Percentiles rank a stretch among this genome's conserved stretches.
Conservation (phyloP, 164 flowering plant species). For the Taxillus chinensis region DNA sequence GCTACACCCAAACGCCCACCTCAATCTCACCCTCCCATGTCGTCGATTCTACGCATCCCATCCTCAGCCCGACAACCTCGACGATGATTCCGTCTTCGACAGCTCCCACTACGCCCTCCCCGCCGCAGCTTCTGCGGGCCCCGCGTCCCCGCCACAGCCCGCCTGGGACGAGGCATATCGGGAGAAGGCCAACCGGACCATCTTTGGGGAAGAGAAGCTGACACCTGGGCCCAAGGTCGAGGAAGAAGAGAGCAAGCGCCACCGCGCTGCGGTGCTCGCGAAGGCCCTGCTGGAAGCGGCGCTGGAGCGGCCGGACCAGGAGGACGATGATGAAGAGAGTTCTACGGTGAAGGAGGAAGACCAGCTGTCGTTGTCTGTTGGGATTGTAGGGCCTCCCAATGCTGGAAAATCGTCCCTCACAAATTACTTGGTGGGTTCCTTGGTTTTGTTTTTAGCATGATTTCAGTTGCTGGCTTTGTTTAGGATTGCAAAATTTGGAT, state of each 20-base stretch:
- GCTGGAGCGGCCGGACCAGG: slow-evolving; percentile 39
- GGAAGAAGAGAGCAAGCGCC: slow-evolving; percentile 28
- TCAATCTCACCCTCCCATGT: slow-evolving; percentile 12
- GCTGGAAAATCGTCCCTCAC: slow-evolving; percentile 94
- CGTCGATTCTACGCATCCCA: slow-evolving; percentile 47
- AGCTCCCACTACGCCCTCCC: slow-evolving; percentile 46
- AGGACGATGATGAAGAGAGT: slow-evolving; percentile 37
- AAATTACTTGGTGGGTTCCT: slow-evolving; percentile 61
- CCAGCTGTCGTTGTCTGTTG: slow-evolving; percentile 81
- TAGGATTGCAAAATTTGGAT: no score
- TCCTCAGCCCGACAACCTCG: slow-evolving; percentile 21
- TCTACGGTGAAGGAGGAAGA: slow-evolving; percentile 69
- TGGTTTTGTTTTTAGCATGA: neutral
- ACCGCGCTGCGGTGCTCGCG: slow-evolving; percentile 34
- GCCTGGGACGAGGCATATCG: slow-evolving; percentile 64
- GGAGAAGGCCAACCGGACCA: slow-evolving; percentile 29
- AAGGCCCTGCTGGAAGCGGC: slow-evolving; percentile 59
- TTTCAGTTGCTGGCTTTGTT: neutral
- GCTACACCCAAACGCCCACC: slow-evolving; percentile 7
- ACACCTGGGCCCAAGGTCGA: slow-evolving; percentile 7
- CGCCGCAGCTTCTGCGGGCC: neutral
- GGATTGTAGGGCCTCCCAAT: slow-evolving; percentile 93
- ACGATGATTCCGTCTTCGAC: slow-evolving; percentile 43
- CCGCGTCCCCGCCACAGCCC: slow-evolving; percentile 9
- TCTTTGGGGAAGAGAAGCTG: slow-evolving; percentile 36